These are phyloP conservation scores for Austroboletus novae-zelandiae DNA, from an alignment of 1,284 basidiomycete genomes.

Conservation along the genomic window DNA sequence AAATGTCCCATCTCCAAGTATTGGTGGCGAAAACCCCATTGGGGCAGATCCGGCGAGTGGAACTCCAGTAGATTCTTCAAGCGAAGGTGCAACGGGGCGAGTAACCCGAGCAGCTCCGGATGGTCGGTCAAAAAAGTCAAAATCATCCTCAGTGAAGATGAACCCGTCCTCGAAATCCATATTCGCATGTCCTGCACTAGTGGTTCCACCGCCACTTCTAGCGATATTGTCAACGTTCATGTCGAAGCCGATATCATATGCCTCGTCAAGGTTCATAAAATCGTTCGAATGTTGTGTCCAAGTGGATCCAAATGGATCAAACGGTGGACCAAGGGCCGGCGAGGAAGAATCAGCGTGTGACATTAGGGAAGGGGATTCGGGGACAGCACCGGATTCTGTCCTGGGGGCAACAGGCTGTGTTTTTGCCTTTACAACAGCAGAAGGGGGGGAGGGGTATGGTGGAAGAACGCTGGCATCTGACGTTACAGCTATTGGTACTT, in stretches of 20 bases:
- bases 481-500: conserved; percentile 9
- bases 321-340: conserved; percentile 20
- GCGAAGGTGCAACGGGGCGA: conserved; percentile 10
- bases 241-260: conserved; percentile 44
- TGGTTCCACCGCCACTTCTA: conserved; percentile 29
- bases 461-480: conserved; percentile 27
- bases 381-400: conserved; percentile 8
- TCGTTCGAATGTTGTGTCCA: conserved; percentile 43
- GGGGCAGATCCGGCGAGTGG: conserved; percentile 28
- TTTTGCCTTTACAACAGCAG: conserved; percentile 33
- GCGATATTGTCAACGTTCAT: conserved; percentile 44
- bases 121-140: conserved; percentile 70
- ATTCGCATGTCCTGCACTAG: conserved; percentile 27
- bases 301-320: conserved; percentile 39
- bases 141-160: conserved; percentile 79
- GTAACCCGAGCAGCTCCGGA: conserved; percentile 22
- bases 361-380: conserved; percentile 10
- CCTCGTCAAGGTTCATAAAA: conserved; percentile 46
- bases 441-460: conserved; percentile 58
- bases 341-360: conserved; percentile 16
- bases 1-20: conserved; percentile 29
- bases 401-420: conserved; percentile 28
- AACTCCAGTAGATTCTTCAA: conserved; percentile 21
- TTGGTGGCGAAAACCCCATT: conserved; percentile 32
- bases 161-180: conserved; percentile 65